These are phyloP conservation scores for Yamadazyma friedrichii DNA, from an alignment of 1,139 yeast species.

Conservation along the genomic window DNA sequence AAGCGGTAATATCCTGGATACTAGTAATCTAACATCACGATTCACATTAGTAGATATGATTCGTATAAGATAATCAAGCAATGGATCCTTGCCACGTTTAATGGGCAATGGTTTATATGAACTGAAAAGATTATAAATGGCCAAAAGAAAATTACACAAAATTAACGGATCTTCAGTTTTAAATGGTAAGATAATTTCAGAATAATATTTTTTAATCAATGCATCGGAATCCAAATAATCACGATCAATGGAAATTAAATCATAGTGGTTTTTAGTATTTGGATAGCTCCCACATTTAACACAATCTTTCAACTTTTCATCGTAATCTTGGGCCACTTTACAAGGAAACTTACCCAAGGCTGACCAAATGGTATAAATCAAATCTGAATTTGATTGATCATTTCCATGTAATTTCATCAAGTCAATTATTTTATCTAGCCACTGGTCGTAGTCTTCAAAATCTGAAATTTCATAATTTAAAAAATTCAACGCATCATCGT, in stretches of 20 bases:
- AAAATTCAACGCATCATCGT: slow-evolving; percentile 9
- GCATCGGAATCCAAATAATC: slow-evolving; percentile 21
- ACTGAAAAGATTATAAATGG: slow-evolving; percentile 47
- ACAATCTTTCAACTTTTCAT: slow-evolving; percentile 33
- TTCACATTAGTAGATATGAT: slow-evolving; percentile 27
- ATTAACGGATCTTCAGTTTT: slow-evolving; percentile 21
- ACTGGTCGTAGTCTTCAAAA: slow-evolving; percentile 16
- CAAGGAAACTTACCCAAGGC: slow-evolving; percentile 48
- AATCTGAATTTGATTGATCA: slow-evolving; percentile 10
- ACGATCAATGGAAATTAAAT: slow-evolving; percentile 21
- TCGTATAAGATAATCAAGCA: slow-evolving; percentile 21
- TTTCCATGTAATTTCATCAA: neutral
- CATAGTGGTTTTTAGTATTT: slow-evolving; percentile 22
- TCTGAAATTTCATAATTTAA: slow-evolving; percentile 2
- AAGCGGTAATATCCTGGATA: slow-evolving; percentile 48
- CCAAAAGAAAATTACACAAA: slow-evolving; percentile 42
- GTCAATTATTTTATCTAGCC: slow-evolving; percentile 24
- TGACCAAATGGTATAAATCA: slow-evolving; percentile 31
- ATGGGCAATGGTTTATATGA: slow-evolving; percentile 38
- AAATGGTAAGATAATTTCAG: slow-evolving; percentile 16
- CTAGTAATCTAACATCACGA: slow-evolving; percentile 53
- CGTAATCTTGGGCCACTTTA: slow-evolving; percentile 30
- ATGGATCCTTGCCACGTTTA: slow-evolving; percentile 14
- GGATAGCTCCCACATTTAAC: slow-evolving; percentile 36
- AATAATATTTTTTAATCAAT: slow-evolving; percentile 23